Evolutionary conservation across 768 basidiomycete species (phyloP).

Genomic region (Tephrocybe sp.): DNA sequence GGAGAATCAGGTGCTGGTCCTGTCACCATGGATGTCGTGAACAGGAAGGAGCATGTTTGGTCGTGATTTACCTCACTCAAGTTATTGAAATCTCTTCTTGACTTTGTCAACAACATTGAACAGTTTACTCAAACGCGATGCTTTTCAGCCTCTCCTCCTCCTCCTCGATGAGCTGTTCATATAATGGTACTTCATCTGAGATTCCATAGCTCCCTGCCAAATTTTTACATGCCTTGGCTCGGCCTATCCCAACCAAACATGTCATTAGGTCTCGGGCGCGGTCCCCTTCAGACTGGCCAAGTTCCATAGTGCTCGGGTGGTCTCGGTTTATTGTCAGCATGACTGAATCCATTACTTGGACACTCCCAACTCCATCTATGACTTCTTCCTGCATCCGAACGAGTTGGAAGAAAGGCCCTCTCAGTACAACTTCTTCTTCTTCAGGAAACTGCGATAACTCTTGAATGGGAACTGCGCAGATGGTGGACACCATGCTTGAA

Average conservation of each 20-base stretch:
- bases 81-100: too few species aligned
- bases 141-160: constrained; percentile 8
- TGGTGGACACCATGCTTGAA: constrained; percentile 19
- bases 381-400: constrained; percentile 15
- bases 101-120: too few species aligned
- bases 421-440: constrained; percentile 20
- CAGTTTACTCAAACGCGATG: neutral
- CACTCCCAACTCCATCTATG: constrained; percentile 4
- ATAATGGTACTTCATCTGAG: constrained; percentile 13
- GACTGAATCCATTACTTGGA: constrained; percentile 18
- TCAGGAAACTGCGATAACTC: constrained; percentile 20
- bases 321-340: constrained; percentile 21
- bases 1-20: constrained; percentile 61
- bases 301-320: constrained; percentile 24
- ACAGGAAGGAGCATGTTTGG: constrained; percentile 7
- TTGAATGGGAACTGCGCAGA: constrained; percentile 21
- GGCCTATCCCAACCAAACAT: constrained; percentile 17
- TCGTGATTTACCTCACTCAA: constrained; percentile 1
- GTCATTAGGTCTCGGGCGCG: constrained; percentile 16
- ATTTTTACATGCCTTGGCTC: constrained; percentile 18
- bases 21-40: constrained; percentile 11
- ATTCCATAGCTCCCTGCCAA: constrained; percentile 16
- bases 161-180: constrained; percentile 11
- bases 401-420: constrained; percentile 24
- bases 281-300: constrained; percentile 15